phyloP scores from a whole-genome alignment of 306 rosid species.

The Fagus crenata region DNA sequence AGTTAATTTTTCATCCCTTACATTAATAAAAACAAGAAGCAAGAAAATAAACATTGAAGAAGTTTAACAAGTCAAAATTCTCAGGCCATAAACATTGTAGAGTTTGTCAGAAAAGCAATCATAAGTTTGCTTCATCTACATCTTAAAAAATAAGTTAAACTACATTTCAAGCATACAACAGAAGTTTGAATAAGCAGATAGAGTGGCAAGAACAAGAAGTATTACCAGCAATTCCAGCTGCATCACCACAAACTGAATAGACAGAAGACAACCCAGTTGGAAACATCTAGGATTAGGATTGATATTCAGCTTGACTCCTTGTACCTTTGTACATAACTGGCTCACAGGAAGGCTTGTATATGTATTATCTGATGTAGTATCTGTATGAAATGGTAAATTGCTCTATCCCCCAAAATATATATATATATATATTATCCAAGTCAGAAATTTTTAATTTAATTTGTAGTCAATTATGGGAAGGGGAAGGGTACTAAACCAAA shows the following conservation, averaged over 20 bases:
- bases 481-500: too few relatives aligned
- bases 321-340: neutral
- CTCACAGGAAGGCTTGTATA: neutral
- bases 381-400: neutral
- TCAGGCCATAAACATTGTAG: neutral
- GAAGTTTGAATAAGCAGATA: neutral
- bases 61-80: neutral
- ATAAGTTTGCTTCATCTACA: neutral
- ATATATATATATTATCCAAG: too few relatives aligned
- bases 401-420: neutral
- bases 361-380: neutral
- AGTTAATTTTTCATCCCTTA: too few relatives aligned
- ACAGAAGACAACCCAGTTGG: constrained; percentile 31
- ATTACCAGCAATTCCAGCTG: constrained; percentile 48
- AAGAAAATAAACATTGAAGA: neutral
- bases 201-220: constrained; percentile 10
- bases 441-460: too few relatives aligned
- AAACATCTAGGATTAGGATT: constrained; percentile 8
- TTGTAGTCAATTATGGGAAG: too few relatives aligned
- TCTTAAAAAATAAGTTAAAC: neutral
- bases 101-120: neutral
- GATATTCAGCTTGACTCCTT: neutral
- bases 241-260: constrained; percentile 27
- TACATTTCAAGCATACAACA: neutral
- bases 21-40: neutral